A percentile compares a stretch with the other conserved stretches of the same genome.
These are phyloP conservation scores for Peronospora farinosa DNA, from an alignment of 352 stramenopile species.

Conservation along the genomic window DNA sequence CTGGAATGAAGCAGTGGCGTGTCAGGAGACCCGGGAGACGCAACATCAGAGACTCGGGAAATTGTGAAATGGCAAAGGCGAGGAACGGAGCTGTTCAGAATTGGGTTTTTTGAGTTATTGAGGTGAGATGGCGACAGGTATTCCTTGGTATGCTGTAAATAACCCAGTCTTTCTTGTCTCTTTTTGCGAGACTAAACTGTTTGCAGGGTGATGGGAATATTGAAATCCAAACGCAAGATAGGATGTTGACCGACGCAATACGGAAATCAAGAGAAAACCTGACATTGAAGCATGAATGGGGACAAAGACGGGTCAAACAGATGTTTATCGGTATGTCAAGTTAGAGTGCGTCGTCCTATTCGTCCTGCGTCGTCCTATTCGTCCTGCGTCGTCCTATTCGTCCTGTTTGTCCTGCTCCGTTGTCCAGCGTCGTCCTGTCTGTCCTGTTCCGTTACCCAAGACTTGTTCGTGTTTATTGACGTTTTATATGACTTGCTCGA, in stretches of 20 bases:
- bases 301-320: conserved; percentile 2
- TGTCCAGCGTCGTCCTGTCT: conserved; percentile 9
- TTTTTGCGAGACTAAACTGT: no score
- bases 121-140: no score
- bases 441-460: no score
- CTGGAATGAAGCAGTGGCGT: conserved; percentile 25
- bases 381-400: conserved; percentile 13
- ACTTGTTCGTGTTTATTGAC: conserved; percentile 31
- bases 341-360: conserved; percentile 14
- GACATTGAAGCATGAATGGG: conserved; percentile 9
- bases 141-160: no score
- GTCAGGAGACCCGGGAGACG: conserved; percentile 38
- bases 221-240: conserved; percentile 24
- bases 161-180: background rate
- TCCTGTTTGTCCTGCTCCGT: no score
- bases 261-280: conserved; percentile 14
- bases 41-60: conserved; percentile 34
- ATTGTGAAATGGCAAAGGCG: conserved; percentile 17
- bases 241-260: conserved; percentile 11
- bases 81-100: conserved; percentile 1
- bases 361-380: conserved; percentile 13
- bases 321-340: conserved; percentile 1
- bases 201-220: conserved; percentile 10
- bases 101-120: background rate
- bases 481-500: conserved; percentile 40